A percentile compares a stretch with the other conserved stretches of the same genome.
Evolutionary conservation across 768 basidiomycete species (phyloP).

Genomic region (Trametes coccinea): DNA sequence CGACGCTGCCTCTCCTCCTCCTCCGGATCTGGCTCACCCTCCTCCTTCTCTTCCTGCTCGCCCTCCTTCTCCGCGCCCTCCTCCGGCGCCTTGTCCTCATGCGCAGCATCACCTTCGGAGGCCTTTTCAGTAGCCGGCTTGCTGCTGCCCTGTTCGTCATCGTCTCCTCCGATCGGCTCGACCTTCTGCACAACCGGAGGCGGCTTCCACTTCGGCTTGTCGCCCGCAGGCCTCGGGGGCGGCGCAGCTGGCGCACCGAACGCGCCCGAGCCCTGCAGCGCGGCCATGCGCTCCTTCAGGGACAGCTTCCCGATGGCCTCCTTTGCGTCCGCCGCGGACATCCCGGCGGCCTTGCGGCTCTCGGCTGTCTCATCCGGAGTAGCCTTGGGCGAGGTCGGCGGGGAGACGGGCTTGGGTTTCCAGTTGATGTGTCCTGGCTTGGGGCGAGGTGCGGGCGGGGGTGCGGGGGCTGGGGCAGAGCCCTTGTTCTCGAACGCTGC

Average conservation of each 20-base stretch:
- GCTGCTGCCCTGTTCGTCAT: constrained; percentile 30
- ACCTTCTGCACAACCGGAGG: constrained; percentile 48
- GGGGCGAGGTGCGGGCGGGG: constrained; percentile 50
- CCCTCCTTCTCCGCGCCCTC: constrained; percentile 10
- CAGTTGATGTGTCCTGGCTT: constrained; percentile 68
- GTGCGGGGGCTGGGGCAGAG: constrained; percentile 33
- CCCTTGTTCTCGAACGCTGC: constrained; percentile 81
- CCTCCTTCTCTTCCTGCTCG: constrained; percentile 30
- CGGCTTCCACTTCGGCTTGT: constrained; percentile 87
- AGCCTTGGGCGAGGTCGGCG: constrained; percentile 37
- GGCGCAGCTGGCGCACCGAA: constrained; percentile 60
- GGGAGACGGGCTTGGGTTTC: constrained; percentile 66
- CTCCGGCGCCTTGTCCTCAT: constrained; percentile 18
- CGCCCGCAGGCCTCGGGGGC: constrained; percentile 59
- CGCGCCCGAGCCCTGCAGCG: constrained; percentile 79
- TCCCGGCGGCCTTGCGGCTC: constrained; percentile 40
- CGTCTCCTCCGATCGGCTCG: constrained; percentile 45
- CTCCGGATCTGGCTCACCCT: constrained; percentile 50
- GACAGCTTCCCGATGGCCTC: constrained; percentile 81
- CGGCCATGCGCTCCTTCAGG: constrained; percentile 94
- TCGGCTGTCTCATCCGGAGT: constrained; percentile 24
- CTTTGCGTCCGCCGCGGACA: constrained; percentile 87
- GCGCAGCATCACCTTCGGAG: constrained; percentile 14
- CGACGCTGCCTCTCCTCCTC: constrained; percentile 78
- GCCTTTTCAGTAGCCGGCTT: constrained; percentile 18